Evolutionary conservation across 352 stramenopile genomes (phyloP), one percentile per base, ranked within the genome.

Genomic region (Phytophthora cactorum): DNA sequence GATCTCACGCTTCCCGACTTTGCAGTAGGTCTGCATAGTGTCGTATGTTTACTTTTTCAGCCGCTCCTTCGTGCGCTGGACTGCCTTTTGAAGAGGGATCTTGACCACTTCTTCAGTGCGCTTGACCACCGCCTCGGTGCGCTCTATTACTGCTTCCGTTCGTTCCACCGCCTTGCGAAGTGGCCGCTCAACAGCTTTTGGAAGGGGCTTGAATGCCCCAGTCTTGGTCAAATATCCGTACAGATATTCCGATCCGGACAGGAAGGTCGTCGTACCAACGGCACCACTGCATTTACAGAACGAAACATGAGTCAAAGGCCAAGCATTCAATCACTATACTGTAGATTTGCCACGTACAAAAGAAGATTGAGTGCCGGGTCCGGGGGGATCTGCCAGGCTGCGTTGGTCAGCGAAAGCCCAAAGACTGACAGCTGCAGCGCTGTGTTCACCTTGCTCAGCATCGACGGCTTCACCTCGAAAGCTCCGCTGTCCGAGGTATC

Each of bases 401-500:
- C 84, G 62, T 95, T 90, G 39, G 83, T 90, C 56, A 95, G 64
- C 52, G 85, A 73, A 41, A 91, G 76, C 27, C 87, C 87, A 49
- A 93, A 92, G 59, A 84, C 79, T 38, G 80, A 78, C 31, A 95
- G 70, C 71, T 95, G 87, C 41, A 93, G 78, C 32, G 84, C 85
- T 53, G 87, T 95, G 69, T 95, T 95, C 55, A 89, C 70, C 58
- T 95, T 95, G 68, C 84, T 93, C 22, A 93, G 58, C 58, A 86
- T 66, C 32, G 82, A 85, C 7, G 87, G 85, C 52, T 89, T 75
- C 44, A 95, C 81, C 57, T 92, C 63, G 71, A 95, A 95, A 5
- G 83, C 78, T 34, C 71, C 81, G 59, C 66, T 83, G 59, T 95
- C 85, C 27, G 75, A 81, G 34, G 85, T 93, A 66, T 92, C 83